Evolutionary conservation across 2,329 filamentous ascomycete genomes (phyloP).

Genomic region (Coleophoma eucalyptorum): DNA sequence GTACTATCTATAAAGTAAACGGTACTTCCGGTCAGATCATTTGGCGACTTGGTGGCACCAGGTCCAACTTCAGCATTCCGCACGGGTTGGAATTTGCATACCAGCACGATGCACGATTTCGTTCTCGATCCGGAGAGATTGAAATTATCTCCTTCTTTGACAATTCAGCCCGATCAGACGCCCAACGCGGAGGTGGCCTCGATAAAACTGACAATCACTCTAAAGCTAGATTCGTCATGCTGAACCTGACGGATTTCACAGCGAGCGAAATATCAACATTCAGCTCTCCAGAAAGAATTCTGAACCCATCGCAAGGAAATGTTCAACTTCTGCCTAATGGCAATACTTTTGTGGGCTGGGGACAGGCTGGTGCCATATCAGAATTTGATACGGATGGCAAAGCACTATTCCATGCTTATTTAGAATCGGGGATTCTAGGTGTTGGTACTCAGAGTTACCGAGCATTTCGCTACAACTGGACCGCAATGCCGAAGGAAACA

Average conservation of each 20-base stretch:
- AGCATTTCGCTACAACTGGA: conserved; percentile 34
- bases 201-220: conserved; percentile 11
- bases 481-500: conserved; percentile 29
- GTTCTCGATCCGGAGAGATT: conserved; percentile 17
- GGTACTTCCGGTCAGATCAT: conserved; percentile 41
- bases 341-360: conserved; percentile 21
- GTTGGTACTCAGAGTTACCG: conserved; percentile 32
- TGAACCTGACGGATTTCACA: conserved; percentile 13
- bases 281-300: conserved; percentile 14
- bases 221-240: conserved; percentile 16
- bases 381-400: conserved; percentile 26
- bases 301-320: conserved; percentile 16
- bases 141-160: conserved; percentile 19
- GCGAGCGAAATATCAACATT: conserved; percentile 15
- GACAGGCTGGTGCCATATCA: conserved; percentile 14
- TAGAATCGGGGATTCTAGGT: conserved; percentile 28
- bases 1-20: conserved; percentile 42
- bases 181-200: conserved; percentile 8
- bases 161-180: conserved; percentile 13
- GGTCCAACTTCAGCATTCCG: conserved; percentile 36
- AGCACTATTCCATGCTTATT: conserved; percentile 33
- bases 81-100: conserved; percentile 42
- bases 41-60: conserved; percentile 41
- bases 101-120: conserved; percentile 44
- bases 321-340: conserved; percentile 18